phyloP scores from a whole-genome alignment of 768 basidiomycete genomes.

The Cystofilobasidium macerans region DNA sequence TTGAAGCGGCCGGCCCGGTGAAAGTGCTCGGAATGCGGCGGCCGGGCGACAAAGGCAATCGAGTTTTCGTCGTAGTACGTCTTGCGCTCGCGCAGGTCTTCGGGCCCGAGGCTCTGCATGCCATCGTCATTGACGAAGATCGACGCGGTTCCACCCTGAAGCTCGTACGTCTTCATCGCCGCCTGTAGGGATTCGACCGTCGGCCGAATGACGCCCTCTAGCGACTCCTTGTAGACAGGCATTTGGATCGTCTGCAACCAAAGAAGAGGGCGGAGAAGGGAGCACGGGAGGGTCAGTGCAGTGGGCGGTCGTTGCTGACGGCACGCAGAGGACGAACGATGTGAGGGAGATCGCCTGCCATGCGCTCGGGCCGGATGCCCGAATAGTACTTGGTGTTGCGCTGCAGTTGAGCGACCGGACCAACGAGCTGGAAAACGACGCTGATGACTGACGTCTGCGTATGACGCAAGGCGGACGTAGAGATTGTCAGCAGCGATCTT shows the following conservation, averaged over 20 bases:
- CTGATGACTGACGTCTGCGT: conserved; percentile 31
- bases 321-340: conserved; percentile 2
- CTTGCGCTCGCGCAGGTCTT: conserved; percentile 55
- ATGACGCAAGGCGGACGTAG: conserved; percentile 6
- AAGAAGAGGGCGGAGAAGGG: not conserved
- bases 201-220: conserved; percentile 28
- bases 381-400: conserved; percentile 29
- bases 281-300: not conserved
- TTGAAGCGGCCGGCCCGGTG: conserved; percentile 85
- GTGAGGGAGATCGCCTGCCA: conserved; percentile 10
- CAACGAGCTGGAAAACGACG: conserved; percentile 34
- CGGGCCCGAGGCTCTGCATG: conserved; percentile 41
- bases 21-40: conserved; percentile 52
- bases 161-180: conserved; percentile 73
- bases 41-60: conserved; percentile 74
- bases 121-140: conserved; percentile 79
- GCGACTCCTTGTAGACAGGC: conserved; percentile 30
- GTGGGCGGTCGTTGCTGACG: conserved; percentile 30
- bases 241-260: conserved; percentile 13
- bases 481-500: not conserved
- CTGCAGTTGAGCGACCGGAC: conserved; percentile 35
- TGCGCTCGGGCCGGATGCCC: conserved; percentile 2
- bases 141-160: conserved; percentile 68
- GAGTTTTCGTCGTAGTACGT: conserved; percentile 57
- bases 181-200: conserved; percentile 52